Evolutionary conservation across 306 rosid species (phyloP).

Genomic region (Malus domestica): ASM211411v1 NC_041790.1:29455501-29456000

Average conservation of each 20-base stretch:
- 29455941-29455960: no score
- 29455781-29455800: background rate
- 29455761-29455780: background rate
- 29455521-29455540: background rate
- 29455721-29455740: background rate
- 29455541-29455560: background rate
- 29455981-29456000: background rate
- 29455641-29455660: no score
- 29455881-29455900: background rate
- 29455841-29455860: background rate
- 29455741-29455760: background rate
- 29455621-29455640: no score
- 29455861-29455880: background rate
- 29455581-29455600: background rate
- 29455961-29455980: background rate
- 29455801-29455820: background rate
- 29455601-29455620: no score
- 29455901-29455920: background rate
- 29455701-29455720: background rate
- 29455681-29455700: background rate
- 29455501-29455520: background rate
- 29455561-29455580: background rate
- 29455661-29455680: no score
- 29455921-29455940: background rate
- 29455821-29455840: background rate